These are phyloP conservation scores for Albifimbria verrucaria DNA, from an alignment of 2,329 filamentous ascomycete genomes.

Conservation along the genomic window DNA sequence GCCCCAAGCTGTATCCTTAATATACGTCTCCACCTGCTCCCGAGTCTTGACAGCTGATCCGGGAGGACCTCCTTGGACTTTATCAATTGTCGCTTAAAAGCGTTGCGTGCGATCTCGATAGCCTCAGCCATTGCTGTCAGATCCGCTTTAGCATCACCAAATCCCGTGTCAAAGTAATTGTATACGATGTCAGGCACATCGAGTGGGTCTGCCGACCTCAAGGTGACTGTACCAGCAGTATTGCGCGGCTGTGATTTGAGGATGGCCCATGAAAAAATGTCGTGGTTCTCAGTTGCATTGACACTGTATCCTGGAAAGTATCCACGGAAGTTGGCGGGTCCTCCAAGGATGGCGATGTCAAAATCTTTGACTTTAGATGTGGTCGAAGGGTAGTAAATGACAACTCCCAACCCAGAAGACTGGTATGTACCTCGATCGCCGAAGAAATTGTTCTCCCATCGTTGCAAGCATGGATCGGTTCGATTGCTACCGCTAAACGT, in stretches of 20 bases:
- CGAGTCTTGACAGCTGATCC: constrained; percentile 34
- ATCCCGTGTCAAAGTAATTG: constrained; percentile 55
- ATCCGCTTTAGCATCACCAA: constrained; percentile 42
- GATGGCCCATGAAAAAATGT: constrained; percentile 37
- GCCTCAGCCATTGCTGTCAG: constrained; percentile 55
- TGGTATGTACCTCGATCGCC: constrained; percentile 30
- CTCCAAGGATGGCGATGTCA: constrained; percentile 54
- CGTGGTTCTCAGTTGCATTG: constrained; percentile 39
- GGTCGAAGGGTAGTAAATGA: constrained; percentile 35
- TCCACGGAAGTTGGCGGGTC: constrained; percentile 51
- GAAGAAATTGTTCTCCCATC: constrained; percentile 25
- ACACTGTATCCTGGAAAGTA: constrained; percentile 54
- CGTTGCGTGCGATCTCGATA: constrained; percentile 47
- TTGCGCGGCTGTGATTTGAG: constrained; percentile 64
- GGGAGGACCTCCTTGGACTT: constrained; percentile 21
- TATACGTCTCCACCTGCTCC: constrained; percentile 34
- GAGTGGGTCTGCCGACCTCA: constrained; percentile 59
- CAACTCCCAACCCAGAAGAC: constrained; percentile 50
- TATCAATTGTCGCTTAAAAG: constrained; percentile 21
- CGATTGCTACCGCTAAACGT: constrained; percentile 25
- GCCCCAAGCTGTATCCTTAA: constrained; percentile 28
- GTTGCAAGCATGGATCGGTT: constrained; percentile 32
- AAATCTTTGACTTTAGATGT: constrained; percentile 34
- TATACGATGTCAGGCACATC: constrained; percentile 62
- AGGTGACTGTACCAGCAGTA: constrained; percentile 55